Conservation (phyloP, 768 basidiomycete genomes). For the Pholiota molesta region DNA sequence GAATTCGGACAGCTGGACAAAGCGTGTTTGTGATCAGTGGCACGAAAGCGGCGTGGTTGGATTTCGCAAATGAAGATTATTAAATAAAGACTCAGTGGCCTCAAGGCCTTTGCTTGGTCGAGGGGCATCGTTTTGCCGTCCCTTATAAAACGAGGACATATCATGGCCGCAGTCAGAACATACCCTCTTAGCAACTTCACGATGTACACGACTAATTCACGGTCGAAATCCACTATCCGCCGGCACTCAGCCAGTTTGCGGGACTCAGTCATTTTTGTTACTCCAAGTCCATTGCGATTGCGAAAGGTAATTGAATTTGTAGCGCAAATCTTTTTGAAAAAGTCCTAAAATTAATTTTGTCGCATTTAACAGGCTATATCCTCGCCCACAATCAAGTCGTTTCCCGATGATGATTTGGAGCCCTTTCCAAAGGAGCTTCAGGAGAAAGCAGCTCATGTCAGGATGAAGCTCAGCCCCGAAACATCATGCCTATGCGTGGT, state of each 20-base stretch:
- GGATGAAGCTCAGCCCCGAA: neutral
- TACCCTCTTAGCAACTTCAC: too few relatives aligned
- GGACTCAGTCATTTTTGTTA: neutral
- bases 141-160: neutral
- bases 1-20: neutral
- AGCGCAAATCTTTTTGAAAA: neutral
- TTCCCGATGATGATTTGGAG: neutral
- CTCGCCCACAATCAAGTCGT: neutral
- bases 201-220: neutral
- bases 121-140: neutral
- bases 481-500: neutral
- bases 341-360: neutral
- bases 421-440: conserved; percentile 1
- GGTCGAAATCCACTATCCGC: neutral
- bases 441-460: neutral
- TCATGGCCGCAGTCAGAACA: too few relatives aligned
- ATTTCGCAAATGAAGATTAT: neutral
- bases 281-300: neutral
- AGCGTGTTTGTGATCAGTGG: neutral
- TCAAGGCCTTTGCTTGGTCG: neutral
- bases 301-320: neutral
- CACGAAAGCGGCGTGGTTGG: neutral
- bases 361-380: neutral
- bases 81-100: neutral
- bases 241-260: neutral